These are phyloP conservation scores for Neobulgaria alba DNA, from an alignment of 2,329 filamentous ascomycete genomes.

Conservation along the genomic window DNA sequence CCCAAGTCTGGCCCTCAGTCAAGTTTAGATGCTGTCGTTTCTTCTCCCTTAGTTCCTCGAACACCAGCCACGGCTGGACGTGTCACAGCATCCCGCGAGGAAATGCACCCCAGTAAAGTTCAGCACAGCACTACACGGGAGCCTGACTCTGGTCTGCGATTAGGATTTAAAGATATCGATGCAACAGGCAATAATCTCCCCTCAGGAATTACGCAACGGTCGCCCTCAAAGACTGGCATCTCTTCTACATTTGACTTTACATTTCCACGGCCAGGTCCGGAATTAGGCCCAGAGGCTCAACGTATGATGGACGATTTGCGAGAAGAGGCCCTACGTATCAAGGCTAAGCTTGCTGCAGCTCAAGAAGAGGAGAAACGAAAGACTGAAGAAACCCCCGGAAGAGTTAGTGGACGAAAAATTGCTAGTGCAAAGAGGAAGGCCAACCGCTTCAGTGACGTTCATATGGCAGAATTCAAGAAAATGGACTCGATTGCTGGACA, in stretches of 20 bases:
- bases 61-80: slow-evolving; percentile 59
- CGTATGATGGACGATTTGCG: slow-evolving; percentile 59
- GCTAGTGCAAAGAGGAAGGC: slow-evolving; percentile 72
- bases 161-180: slow-evolving; percentile 70
- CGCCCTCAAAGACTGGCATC: slow-evolving; percentile 51
- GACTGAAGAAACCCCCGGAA: slow-evolving; percentile 32
- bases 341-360: slow-evolving; percentile 56
- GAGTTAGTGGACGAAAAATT: slow-evolving; percentile 54
- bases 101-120: slow-evolving; percentile 87
- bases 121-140: slow-evolving; percentile 67
- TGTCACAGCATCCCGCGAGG: slow-evolving; percentile 61
- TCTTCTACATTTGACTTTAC: slow-evolving; percentile 58
- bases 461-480: slow-evolving; percentile 87
- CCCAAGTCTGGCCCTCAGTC: slow-evolving; percentile 12
- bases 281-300: slow-evolving; percentile 53
- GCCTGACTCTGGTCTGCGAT: slow-evolving; percentile 68
- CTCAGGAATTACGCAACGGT: slow-evolving; percentile 42
- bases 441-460: slow-evolving; percentile 72
- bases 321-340: slow-evolving; percentile 62
- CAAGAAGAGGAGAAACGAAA: slow-evolving; percentile 46
- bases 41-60: slow-evolving; percentile 22
- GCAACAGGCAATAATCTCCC: slow-evolving; percentile 32
- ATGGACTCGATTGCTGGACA: slow-evolving; percentile 95
- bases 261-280: slow-evolving; percentile 44
- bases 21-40: slow-evolving; percentile 18